Conservation (phyloP, 2,329 filamentous ascomycete genomes). For the Kalmusia sp. region DNA sequence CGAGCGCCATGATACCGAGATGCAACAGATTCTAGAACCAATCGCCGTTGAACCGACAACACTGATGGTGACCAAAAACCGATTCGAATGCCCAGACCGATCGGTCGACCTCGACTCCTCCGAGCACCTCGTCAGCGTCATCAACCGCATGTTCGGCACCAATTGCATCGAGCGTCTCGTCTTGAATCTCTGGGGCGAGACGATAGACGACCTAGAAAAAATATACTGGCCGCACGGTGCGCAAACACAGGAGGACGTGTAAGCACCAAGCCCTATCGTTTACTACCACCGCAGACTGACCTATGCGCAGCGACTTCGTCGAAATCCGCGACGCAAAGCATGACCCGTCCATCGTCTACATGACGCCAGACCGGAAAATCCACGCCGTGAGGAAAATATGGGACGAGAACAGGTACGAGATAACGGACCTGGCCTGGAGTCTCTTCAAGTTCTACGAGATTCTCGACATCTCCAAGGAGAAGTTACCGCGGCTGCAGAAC, state of each 20-base stretch:
- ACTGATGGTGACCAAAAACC: not conserved
- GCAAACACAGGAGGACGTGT: not conserved
- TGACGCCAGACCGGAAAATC: not conserved
- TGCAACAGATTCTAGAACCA: not conserved
- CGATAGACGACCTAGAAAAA: not conserved
- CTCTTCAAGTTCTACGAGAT: not conserved
- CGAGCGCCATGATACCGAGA: not conserved
- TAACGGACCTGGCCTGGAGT: not conserved
- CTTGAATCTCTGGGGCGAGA: not conserved
- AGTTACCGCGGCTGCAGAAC: not conserved
- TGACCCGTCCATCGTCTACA: not conserved
- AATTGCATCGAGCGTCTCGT: not conserved
- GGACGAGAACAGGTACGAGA: not conserved
- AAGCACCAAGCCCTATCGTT: not conserved
- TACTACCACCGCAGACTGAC: not conserved
- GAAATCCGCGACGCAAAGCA: not conserved
- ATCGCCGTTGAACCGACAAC: not conserved
- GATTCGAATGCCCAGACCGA: not conserved
- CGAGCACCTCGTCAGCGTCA: not conserved
- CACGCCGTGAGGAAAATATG: not conserved
- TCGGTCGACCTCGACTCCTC: not conserved
- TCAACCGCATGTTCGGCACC: not conserved
- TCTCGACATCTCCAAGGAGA: not conserved
- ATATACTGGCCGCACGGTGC: not conserved
- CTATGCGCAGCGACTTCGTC: not conserved